phyloP scores from a whole-genome alignment of 352 stramenopile species.

The Pythium coloratum region DNA sequence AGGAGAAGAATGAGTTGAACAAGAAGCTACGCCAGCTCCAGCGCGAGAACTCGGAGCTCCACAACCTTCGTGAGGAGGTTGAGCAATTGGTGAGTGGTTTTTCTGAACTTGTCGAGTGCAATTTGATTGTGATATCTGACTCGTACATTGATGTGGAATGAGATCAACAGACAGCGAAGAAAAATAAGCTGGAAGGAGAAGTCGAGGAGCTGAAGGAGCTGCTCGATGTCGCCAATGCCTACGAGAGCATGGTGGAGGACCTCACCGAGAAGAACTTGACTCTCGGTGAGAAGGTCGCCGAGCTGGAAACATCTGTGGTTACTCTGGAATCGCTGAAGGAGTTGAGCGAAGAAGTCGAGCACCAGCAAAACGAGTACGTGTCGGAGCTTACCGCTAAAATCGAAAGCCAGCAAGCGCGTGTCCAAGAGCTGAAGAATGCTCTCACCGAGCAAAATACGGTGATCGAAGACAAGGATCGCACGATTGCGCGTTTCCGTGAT shows the following conservation, averaged over 20 bases:
- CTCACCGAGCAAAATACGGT: conserved; percentile 52
- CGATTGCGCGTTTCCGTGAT: conserved; percentile 79
- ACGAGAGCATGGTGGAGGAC: conserved; percentile 88
- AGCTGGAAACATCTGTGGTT: conserved; percentile 67
- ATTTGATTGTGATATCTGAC: not conserved
- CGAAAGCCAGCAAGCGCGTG: conserved; percentile 45
- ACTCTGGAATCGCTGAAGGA: conserved; percentile 82
- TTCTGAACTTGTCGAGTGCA: not conserved
- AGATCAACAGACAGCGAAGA: conserved; percentile 47
- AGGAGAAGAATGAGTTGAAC: conserved; percentile 81
- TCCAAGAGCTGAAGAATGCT: conserved; percentile 64
- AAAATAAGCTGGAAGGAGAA: conserved; percentile 54
- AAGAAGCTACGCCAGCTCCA: conserved; percentile 78
- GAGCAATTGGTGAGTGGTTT: conserved; percentile 56
- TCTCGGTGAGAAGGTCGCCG: conserved; percentile 77
- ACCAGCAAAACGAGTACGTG: conserved; percentile 85
- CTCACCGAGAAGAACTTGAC: conserved; percentile 88
- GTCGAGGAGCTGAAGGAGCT: conserved; percentile 87
- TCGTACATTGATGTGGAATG: not conserved
- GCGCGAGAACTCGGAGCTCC: conserved; percentile 70
- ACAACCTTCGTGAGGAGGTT: conserved; percentile 63
- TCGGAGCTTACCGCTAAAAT: conserved; percentile 75
- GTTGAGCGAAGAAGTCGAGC: conserved; percentile 87
- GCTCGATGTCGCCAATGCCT: conserved; percentile 82
- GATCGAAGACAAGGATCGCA: conserved; percentile 79